phyloP scores from a whole-genome alignment of 805 yeast genomes.

The Ogataea minuta region DNA sequence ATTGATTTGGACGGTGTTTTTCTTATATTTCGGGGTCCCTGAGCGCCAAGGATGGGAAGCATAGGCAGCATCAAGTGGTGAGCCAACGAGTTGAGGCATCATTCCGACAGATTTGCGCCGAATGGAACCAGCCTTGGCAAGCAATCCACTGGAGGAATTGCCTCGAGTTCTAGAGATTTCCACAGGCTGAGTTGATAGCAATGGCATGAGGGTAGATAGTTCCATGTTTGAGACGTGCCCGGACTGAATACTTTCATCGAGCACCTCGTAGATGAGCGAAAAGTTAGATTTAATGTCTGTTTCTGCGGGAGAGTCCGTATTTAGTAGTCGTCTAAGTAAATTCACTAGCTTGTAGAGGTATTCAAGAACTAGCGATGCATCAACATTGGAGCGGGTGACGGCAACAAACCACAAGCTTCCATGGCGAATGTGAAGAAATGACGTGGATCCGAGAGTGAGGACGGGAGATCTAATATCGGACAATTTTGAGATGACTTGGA shows the following conservation, averaged over 20 bases:
- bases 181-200: constrained; percentile 23
- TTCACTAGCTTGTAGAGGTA: constrained; percentile 62
- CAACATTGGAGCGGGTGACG: constrained; percentile 85
- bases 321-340: constrained; percentile 42
- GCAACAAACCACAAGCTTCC: constrained; percentile 77
- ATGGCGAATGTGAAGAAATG: constrained; percentile 73
- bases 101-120: constrained; percentile 21
- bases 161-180: constrained; percentile 5
- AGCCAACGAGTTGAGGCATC: constrained; percentile 6
- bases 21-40: constrained; percentile 68
- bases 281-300: constrained; percentile 62
- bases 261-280: constrained; percentile 65
- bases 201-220: constrained; percentile 36
- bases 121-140: constrained; percentile 23
- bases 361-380: constrained; percentile 77
- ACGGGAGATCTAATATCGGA: constrained; percentile 61
- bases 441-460: constrained; percentile 87
- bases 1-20: constrained; percentile 76
- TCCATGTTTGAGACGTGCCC: constrained; percentile 78
- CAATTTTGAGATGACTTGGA: constrained; percentile 74
- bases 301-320: constrained; percentile 39
- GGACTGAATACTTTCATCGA: constrained; percentile 74
- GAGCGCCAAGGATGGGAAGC: constrained; percentile 62
- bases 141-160: constrained; percentile 12
- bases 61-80: constrained; percentile 12